Percentiles rank a stretch among this genome's conserved stretches.
Conservation (phyloP, 768 basidiomycete genomes). For the Termitomyces sp. region DNA sequence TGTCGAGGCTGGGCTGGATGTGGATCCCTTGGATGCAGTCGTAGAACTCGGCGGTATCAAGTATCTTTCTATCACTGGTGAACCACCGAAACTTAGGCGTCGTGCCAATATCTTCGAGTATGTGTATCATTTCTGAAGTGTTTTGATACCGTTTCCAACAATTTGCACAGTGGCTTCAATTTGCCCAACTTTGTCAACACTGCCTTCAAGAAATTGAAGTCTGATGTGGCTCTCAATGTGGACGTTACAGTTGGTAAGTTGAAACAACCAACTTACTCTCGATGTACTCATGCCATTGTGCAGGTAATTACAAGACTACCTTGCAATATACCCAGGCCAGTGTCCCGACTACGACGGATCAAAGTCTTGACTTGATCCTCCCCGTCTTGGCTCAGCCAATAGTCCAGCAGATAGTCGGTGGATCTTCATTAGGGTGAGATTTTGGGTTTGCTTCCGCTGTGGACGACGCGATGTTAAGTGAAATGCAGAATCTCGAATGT, state of each 20-base stretch:
- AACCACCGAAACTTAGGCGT: slow-evolving; percentile 24
- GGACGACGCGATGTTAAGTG: background rate
- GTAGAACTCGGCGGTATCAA: slow-evolving; percentile 64
- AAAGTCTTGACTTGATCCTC: slow-evolving; percentile 58
- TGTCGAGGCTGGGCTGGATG: slow-evolving; percentile 57
- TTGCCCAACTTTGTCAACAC: slow-evolving; percentile 58
- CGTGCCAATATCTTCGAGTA: slow-evolving; percentile 55
- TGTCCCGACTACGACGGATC: slow-evolving; percentile 59
- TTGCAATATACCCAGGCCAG: slow-evolving; percentile 55
- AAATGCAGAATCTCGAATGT: slow-evolving; percentile 50
- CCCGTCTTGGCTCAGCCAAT: slow-evolving; percentile 72
- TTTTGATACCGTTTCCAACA: background rate
- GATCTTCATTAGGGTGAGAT: slow-evolving; percentile 49
- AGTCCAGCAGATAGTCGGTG: slow-evolving; percentile 66
- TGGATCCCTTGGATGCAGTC: slow-evolving; percentile 62
- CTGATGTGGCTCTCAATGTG: slow-evolving; percentile 55
- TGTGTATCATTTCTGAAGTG: slow-evolving; percentile 12
- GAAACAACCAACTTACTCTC: background rate
- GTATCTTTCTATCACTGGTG: slow-evolving; percentile 44
- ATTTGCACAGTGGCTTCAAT: slow-evolving; percentile 48
- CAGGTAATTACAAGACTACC: slow-evolving; percentile 62
- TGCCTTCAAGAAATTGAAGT: slow-evolving; percentile 62
- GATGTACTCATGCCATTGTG: background rate
- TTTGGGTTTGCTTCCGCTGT: background rate
- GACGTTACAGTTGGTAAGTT: slow-evolving; percentile 54